Evolutionary conservation across 352 stramenopile species (phyloP).

Genomic region (Pythium biforme): DNA sequence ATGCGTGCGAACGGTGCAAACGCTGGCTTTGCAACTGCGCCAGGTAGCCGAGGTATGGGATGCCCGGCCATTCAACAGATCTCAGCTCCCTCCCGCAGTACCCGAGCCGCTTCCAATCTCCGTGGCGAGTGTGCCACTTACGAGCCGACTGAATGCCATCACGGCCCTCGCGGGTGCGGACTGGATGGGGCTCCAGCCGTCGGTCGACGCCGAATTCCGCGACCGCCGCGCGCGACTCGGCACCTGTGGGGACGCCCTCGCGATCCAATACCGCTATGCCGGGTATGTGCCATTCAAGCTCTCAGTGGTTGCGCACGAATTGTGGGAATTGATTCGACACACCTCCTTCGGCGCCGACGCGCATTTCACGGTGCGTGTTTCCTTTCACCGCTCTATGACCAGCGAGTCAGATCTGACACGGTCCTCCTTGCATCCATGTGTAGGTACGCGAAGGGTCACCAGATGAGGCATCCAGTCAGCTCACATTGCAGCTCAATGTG

Average conservation of each 20-base stretch:
- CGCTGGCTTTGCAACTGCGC: background rate
- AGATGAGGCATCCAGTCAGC: background rate
- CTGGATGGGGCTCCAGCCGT: background rate
- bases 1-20: background rate
- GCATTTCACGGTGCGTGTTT: background rate
- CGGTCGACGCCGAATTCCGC: background rate
- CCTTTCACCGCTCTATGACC: too few relatives aligned
- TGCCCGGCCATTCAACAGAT: too few relatives aligned
- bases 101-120: background rate
- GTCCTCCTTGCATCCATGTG: too few relatives aligned
- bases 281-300: slow-evolving; percentile 9
- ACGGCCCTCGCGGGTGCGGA: background rate
- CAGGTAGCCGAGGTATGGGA: background rate
- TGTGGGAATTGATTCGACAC: background rate
- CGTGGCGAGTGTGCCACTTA: background rate
- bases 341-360: background rate
- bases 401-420: too few relatives aligned
- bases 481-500: background rate
- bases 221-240: background rate
- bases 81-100: too few relatives aligned
- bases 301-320: background rate
- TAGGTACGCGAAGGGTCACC: too few relatives aligned
- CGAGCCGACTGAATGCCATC: background rate
- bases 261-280: background rate
- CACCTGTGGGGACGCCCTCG: background rate